phyloP scores from a whole-genome alignment of 768 basidiomycete species.

The Leccinellum luteum region DNA sequence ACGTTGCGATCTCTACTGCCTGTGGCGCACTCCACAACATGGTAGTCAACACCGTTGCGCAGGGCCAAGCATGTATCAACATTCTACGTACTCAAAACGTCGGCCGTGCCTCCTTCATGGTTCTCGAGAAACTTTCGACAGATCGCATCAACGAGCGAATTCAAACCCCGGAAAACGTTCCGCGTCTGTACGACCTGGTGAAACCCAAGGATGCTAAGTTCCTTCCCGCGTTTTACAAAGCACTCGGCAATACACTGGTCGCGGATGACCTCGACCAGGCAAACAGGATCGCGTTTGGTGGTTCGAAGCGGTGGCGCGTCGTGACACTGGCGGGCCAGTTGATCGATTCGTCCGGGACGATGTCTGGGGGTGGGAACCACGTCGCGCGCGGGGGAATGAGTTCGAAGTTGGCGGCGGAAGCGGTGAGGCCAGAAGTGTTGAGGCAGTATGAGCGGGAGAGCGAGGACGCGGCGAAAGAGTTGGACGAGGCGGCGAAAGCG shows the following conservation, averaged over 20 bases:
- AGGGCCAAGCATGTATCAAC: constrained; percentile 91
- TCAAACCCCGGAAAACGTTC: no score
- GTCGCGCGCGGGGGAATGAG: constrained; percentile 87
- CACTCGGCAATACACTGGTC: no score
- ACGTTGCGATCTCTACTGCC: no score
- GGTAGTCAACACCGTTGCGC: constrained; percentile 87
- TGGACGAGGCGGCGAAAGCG: constrained; percentile 54
- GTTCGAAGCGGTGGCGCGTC: no score
- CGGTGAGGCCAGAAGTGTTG: constrained; percentile 76
- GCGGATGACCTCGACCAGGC: no score
- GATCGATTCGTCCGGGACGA: no score
- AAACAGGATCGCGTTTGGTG: no score
- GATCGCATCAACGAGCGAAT: constrained; percentile 42
- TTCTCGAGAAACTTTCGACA: constrained; percentile 76
- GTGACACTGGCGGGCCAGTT: no score
- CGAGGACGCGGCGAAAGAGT: constrained; percentile 52
- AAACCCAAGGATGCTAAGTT: no score
- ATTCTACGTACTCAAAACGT: constrained; percentile 86
- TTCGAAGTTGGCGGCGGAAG: constrained; percentile 78
- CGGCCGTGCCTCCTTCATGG: constrained; percentile 91
- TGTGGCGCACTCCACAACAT: constrained; percentile 73
- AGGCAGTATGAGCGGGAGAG: constrained; percentile 73
- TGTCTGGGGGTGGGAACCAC: constrained; percentile 90
- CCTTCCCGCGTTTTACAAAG: no score
- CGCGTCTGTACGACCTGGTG: no score